Base-by-base conservation (phyloP, 2,329 filamentous ascomycete species). In the Ophiostoma sp. region DNA sequence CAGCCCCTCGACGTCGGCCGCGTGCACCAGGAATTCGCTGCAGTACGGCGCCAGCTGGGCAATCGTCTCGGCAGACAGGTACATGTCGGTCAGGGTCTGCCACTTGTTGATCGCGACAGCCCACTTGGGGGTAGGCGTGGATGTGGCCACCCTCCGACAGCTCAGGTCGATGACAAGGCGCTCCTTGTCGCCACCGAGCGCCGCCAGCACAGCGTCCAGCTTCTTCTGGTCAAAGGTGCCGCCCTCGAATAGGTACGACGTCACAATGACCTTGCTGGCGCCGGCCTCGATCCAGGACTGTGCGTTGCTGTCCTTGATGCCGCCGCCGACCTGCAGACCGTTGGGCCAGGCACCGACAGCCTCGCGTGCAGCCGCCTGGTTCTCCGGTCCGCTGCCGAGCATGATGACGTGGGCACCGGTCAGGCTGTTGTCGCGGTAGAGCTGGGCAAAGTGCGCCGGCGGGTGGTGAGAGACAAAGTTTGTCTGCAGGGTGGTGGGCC, bases 71-170 rank as follows among this genome's bases (percentile, higher is more conserved):
- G 75, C 27, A 5, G 66, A 47, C 16, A 99, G 87, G 76, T 97
- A 92, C 88, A 97, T 96, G 75, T 97, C 92, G 1, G 95, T 98
- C 68, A 98, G 89, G 1, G 92, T 97, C 82, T 98, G 95, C 95
- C 95, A 99, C 78, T 96, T 96, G 79, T 99, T 92, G 89, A 96
- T 99, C 68, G 95, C 94, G n/a, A 99, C 95, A 75, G 91, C 93
- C 95, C 95, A 99, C 5, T 62, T 40, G 38, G 58, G 58, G 18
- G 16, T 18, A 3, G 49, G 16, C 6, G n/a, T 3, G 14, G 62
- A 5, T 7, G 67, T 47, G 2, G 41, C 47, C 36, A 69, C 65
- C 1, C 88, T 84, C 66, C 95, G 87, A 76, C 95, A 99, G 78
- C 93, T 97, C 38, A 99, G 85, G 76, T 99, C 95, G 76, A 99